These are phyloP conservation scores for Coleophoma eucalyptorum DNA, from an alignment of 2,329 filamentous ascomycete species.

Conservation along the genomic window DNA sequence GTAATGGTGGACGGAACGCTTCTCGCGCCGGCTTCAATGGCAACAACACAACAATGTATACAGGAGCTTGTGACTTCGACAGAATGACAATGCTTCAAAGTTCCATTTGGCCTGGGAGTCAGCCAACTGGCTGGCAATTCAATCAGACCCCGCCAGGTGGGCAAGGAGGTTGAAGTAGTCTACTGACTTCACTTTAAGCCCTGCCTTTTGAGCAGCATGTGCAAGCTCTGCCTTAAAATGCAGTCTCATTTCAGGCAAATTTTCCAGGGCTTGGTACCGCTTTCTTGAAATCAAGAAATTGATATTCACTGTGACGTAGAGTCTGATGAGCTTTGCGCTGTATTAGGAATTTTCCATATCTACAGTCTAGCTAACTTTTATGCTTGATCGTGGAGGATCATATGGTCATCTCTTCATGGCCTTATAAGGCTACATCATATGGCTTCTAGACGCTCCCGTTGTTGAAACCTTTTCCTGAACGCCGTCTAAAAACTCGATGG, in stretches of 20 bases:
- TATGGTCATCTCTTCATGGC: constrained; percentile 20
- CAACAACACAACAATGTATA: constrained; percentile 18
- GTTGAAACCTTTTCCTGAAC: constrained; percentile 52
- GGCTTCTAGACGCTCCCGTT: constrained; percentile 36
- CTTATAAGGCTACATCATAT: constrained; percentile 19
- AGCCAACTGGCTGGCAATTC: constrained; percentile 11
- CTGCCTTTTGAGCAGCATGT: not conserved
- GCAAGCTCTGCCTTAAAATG: not conserved
- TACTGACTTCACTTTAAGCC: not conserved
- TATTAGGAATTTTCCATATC: constrained; percentile 16
- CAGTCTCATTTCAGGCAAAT: no score
- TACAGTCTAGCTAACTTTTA: constrained; percentile 20
- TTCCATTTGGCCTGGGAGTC: constrained; percentile 22
- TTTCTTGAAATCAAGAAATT: no score
- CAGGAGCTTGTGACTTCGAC: constrained; percentile 21
- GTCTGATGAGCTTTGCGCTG: not conserved
- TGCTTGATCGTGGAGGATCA: constrained; percentile 32
- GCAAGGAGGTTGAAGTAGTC: constrained; percentile 37
- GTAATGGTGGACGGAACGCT: constrained; percentile 4
- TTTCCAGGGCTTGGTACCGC: no score
- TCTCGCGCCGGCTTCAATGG: constrained; percentile 9
- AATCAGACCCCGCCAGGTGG: constrained; percentile 42
- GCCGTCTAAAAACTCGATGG: constrained; percentile 35
- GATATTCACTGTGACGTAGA: not conserved
- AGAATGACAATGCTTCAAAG: constrained; percentile 23